Base-by-base conservation (phyloP, 352 stramenopile species). In the Globisporangium abappressorium region DNA sequence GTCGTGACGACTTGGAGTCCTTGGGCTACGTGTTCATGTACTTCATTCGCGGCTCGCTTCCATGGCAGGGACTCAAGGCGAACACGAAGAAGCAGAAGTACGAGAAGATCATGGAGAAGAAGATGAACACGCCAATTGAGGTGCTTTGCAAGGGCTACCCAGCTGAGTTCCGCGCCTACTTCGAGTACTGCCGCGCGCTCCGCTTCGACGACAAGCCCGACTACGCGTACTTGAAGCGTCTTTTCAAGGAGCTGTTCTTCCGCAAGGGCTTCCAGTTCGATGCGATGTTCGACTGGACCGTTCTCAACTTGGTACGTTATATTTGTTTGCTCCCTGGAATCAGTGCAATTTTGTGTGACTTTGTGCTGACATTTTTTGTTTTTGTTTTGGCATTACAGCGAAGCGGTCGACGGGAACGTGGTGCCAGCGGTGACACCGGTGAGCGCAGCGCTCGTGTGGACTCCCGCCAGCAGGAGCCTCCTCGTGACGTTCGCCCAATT, bases 161-260 rank as follows among this genome's bases (percentile, higher is more conserved):
- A 12, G 97, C 94, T 14, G 96, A 99, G 77, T 99, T 99, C 79
- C 89, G 95, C 56, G 96, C 90, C 9, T 99, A 99, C 87, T 99
- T 99, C 77, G 97, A 99, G 71, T 94, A 94, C 77, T 93, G 84
- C 72, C 84, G 86, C 54, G 85, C 86, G 33, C 75, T 95, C 54
- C 83, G 86, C 62, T 95, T 95, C 74, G 88, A 95, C 68, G 88
- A 95, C 77, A 94, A 95, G 74, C 88, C 88, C 3, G 86, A 95
- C 72, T 95, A 95, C 76, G 85, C 81, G 20, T 95, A 95, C 79
- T 73, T 95, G 47, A 99, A 97, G 84, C 85, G 97, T 70, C 79
- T 99, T 53, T 99, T 99, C 81, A 99, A 99, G 85, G 97, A 99
- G 73, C 88, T 99, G 30, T 99, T 99, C 78, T 99, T 98, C 81